These are phyloP conservation scores for Wolfiporia cocos DNA, from an alignment of 1,284 basidiomycete species.

Conservation along the genomic window DNA sequence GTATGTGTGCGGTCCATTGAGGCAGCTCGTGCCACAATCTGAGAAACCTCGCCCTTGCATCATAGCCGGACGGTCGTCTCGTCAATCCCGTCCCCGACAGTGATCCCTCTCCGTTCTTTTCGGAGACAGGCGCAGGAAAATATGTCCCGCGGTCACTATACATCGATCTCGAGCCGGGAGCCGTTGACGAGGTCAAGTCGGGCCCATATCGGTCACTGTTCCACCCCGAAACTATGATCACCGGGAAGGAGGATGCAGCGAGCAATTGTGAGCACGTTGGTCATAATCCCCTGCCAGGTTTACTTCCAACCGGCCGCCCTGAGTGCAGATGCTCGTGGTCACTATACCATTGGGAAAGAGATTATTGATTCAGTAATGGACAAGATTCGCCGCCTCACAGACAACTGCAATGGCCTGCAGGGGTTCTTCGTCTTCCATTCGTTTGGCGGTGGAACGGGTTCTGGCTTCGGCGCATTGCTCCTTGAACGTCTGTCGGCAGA, in stretches of 20 bases:
- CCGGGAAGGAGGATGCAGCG: constrained; percentile 98
- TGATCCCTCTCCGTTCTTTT: constrained; percentile 97
- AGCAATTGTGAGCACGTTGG: constrained; percentile 81
- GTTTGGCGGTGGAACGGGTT: constrained; percentile 98
- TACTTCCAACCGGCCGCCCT: constrained; percentile 7
- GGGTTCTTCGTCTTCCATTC: constrained; percentile 99
- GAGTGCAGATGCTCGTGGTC: constrained; percentile 93
- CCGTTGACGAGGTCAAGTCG: constrained; percentile 93
- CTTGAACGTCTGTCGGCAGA: constrained; percentile 95
- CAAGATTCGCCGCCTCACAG: constrained; percentile 91
- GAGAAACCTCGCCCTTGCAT: no score
- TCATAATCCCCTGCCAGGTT: constrained; percentile 5
- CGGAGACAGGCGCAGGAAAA: constrained; percentile 89
- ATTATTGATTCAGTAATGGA: constrained; percentile 92
- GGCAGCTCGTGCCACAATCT: no score
- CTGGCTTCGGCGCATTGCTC: constrained; percentile 96
- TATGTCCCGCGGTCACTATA: constrained; percentile 98
- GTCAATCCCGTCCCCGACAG: constrained; percentile 64
- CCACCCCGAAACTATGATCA: constrained; percentile 99
- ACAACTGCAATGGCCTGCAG: constrained; percentile 97
- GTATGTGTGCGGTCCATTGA: no score
- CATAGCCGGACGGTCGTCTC: constrained; percentile 62
- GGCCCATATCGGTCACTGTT: constrained; percentile 94
- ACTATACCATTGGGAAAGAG: constrained; percentile 98
- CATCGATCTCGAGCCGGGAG: constrained; percentile 94